phyloP scores from a whole-genome alignment of 2,329 filamentous ascomycete species.

The Venturia pyrina region DNA sequence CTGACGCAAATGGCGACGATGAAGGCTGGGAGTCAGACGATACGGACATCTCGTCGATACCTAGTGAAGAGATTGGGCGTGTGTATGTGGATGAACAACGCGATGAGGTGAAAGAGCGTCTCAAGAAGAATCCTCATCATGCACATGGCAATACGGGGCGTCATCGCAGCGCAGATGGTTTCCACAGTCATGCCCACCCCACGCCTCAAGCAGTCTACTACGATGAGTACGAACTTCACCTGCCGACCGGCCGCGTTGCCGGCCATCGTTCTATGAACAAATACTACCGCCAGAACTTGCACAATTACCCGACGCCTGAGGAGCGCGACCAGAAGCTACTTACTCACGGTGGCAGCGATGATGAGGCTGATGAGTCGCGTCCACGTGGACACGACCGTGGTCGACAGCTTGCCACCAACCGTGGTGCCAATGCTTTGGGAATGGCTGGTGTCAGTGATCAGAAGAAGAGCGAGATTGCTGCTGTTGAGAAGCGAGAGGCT shows the following conservation, averaged over 20 bases:
- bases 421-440: constrained; percentile 63
- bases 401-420: constrained; percentile 26
- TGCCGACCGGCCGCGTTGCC: constrained; percentile 80
- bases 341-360: constrained; percentile 34
- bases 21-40: constrained; percentile 96
- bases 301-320: constrained; percentile 67
- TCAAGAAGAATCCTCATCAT: constrained; percentile 68
- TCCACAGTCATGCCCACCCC: constrained; percentile 68
- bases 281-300: constrained; percentile 89
- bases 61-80: constrained; percentile 72
- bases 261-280: constrained; percentile 79
- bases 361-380: constrained; percentile 26
- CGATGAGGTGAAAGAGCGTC: constrained; percentile 60
- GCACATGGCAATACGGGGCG: constrained; percentile 59
- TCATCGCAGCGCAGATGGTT: constrained; percentile 67
- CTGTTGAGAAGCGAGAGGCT: constrained; percentile 58
- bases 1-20: constrained; percentile 47
- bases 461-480: constrained; percentile 59
- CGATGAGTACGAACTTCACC: constrained; percentile 86
- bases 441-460: constrained; percentile 69
- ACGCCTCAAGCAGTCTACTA: constrained; percentile 72
- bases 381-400: constrained; percentile 22
- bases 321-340: constrained; percentile 56
- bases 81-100: constrained; percentile 65
- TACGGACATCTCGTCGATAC: constrained; percentile 69